Evolutionary conservation across 352 stramenopile genomes (phyloP), one percentile per base, ranked within the genome.

Genomic region (Globisporangium rhizosaccharum): DNA sequence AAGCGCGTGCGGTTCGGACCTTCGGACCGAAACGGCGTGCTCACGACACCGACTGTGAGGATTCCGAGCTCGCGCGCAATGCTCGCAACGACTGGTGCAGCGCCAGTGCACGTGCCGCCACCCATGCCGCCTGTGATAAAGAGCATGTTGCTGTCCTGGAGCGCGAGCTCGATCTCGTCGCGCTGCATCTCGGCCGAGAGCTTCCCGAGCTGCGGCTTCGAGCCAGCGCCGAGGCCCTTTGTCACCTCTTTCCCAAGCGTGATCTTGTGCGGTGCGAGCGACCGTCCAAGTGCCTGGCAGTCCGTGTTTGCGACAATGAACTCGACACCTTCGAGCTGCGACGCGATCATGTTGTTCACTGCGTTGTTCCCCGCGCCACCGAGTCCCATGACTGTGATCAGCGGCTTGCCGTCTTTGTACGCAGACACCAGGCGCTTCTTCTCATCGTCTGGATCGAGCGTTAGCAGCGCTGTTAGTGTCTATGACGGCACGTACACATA

Each of bases 291-390:
- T 7, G 84, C 84, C 66, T 98, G 95, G 33, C 90, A 96, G 68
- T 98, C 95, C 23, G 95, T 98, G 73, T 98, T 98, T 52, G 97
- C 82, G 26, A 95, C 89, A 79, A 97, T 97, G 67, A 98, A 98
- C 71, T 97, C 87, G 23, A 98, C 95, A 18, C 95, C 85, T 65
- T 94, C 82, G 44, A 94, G 71, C 64, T 94, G 84, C 37, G 82
- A 90, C 59, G 84, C 77, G 57, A 95, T 92, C 85, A 95, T 95
- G 61, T 93, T 95, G 78, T 95, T 95, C 6, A 95, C 83, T 17
- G 85, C 85, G 61, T 95, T 95, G 71, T 82, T 92, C 37, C 85
- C 85, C 36, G 83, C 85, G 53, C 85, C 85, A 33, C 85, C 85
- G 4, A 95, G 74, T 0, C 85, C 85, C 59, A 95, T 92, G 53